phyloP scores from a whole-genome alignment of 441 rosid species.

The Populus hybrid region DNA sequence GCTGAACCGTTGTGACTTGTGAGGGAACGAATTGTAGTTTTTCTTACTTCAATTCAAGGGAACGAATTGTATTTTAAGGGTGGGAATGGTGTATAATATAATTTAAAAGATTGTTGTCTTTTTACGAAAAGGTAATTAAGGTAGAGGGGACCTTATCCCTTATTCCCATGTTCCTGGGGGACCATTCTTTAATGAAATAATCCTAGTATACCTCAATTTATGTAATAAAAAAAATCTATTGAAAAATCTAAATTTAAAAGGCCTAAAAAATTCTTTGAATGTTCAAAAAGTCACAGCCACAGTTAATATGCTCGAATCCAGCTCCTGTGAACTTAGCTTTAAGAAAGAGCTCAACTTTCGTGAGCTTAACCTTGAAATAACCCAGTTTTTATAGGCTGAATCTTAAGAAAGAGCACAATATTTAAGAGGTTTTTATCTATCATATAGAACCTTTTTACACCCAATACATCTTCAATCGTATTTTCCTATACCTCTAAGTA shows the following conservation, averaged over 20 bases:
- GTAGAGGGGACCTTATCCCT: background rate
- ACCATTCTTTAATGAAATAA: background rate
- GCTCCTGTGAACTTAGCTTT: no score
- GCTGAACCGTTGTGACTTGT: no score
- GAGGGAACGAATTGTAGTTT: no score
- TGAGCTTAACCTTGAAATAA: no score
- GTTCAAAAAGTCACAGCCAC: rapidly evolving
- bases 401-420: rapidly evolving
- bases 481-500: rapidly evolving
- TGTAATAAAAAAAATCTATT: no score
- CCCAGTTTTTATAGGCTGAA: no score
- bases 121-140: background rate
- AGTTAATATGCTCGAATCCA: no score
- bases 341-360: no score
- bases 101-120: background rate
- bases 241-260: no score
- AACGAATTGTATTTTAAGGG: background rate
- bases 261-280: rapidly evolving
- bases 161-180: background rate
- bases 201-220: background rate
- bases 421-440: no score
- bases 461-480: no score
- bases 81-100: background rate
- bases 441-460: no score
- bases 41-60: background rate